Conservation (phyloP, 1,284 basidiomycete species). For the Hortiboletus rubellus region DNA sequence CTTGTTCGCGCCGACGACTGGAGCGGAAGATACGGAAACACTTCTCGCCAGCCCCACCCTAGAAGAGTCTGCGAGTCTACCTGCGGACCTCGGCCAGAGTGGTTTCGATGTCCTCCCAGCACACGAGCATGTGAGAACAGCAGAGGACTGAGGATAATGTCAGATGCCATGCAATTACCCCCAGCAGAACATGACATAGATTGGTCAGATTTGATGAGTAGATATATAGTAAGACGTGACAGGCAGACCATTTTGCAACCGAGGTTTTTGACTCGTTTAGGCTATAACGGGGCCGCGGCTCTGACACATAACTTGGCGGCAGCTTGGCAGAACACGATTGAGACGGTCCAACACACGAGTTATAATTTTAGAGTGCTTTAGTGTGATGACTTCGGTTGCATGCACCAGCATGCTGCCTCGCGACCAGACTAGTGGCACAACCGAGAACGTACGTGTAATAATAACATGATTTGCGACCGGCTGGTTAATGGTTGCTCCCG, state of each 20-base stretch:
- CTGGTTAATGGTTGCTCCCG: neutral
- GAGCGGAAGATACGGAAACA: conserved; percentile 53
- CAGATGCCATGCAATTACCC: neutral
- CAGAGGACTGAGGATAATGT: conserved; percentile 10
- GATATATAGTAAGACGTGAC: neutral
- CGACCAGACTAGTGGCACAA: neutral
- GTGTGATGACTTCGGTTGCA: neutral
- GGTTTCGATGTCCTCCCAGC: conserved; percentile 71
- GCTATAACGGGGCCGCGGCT: conserved; percentile 18
- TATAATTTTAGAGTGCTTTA: conserved; percentile 1
- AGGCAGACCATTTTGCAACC: neutral
- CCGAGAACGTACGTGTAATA: conserved; percentile 1
- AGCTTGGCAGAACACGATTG: neutral
- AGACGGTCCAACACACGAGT: neutral
- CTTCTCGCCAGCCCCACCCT: conserved; percentile 47
- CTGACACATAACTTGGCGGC: neutral
- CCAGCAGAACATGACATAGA: neutral
- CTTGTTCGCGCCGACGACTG: conserved; percentile 31
- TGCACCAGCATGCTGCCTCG: neutral
- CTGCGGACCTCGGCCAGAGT: conserved; percentile 68
- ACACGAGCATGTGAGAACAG: conserved; percentile 42
- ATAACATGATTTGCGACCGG: neutral
- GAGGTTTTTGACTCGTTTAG: neutral
- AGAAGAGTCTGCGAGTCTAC: conserved; percentile 73
- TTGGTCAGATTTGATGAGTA: neutral